A percentile compares a stretch with the other conserved stretches of the same genome.
Conservation (phyloP, 768 basidiomycete genomes). For the Rhizopogon vesiculosus region DNA sequence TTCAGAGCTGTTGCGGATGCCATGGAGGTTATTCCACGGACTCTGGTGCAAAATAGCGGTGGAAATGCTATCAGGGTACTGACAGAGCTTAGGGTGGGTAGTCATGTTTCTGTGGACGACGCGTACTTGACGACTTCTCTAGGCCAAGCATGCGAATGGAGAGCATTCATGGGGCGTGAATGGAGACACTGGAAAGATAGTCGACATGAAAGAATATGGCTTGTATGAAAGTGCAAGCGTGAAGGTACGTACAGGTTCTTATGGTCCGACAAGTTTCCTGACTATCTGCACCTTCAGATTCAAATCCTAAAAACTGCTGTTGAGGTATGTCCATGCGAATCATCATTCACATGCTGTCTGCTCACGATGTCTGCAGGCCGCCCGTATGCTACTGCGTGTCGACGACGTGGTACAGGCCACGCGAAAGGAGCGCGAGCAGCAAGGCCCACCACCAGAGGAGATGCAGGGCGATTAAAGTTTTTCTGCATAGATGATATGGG, state of each 20-base stretch:
- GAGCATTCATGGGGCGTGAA: constrained; percentile 92
- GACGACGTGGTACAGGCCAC: constrained; percentile 94
- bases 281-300: constrained; percentile 41
- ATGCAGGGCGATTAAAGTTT: constrained; percentile 29
- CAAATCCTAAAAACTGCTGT: constrained; percentile 97
- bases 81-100: constrained; percentile 84
- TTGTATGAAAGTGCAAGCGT: constrained; percentile 95
- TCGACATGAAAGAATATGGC: constrained; percentile 93
- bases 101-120: background rate
- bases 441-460: constrained; percentile 51
- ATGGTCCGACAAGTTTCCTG: background rate
- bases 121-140: background rate
- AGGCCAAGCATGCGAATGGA: constrained; percentile 95
- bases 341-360: background rate
- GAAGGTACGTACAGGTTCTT: constrained; percentile 48
- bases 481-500: background rate
- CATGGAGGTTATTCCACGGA: constrained; percentile 95
- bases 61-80: constrained; percentile 92
- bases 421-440: constrained; percentile 64
- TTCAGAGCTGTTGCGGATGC: constrained; percentile 92
- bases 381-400: constrained; percentile 86
- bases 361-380: constrained; percentile 45
- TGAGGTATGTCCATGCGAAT: constrained; percentile 47
- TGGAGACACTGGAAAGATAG: constrained; percentile 93
- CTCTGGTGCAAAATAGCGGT: constrained; percentile 91